Evolutionary conservation across 2,329 filamentous ascomycete genomes (phyloP).

Genomic region (Chaetothyriales sp.): DNA sequence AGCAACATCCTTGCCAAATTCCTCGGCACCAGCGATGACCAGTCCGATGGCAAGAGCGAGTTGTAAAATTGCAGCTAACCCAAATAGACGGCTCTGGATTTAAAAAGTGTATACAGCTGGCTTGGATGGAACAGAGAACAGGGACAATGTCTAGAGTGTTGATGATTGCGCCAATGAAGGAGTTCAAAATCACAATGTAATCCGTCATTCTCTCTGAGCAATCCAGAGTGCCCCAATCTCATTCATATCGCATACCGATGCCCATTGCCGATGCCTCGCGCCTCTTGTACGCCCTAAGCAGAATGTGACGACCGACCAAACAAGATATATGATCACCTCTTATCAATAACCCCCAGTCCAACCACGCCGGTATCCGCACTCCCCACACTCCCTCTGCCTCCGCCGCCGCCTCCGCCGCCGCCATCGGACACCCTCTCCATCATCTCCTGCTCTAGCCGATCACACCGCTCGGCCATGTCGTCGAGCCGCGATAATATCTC

Average conservation of each 20-base stretch:
- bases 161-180: neutral
- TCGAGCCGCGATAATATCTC: conserved; percentile 20
- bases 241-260: neutral
- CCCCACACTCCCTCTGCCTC: neutral
- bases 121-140: too few relatives aligned
- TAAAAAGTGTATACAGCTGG: neutral
- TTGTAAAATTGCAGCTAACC: conserved; percentile 37
- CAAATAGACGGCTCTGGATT: neutral
- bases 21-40: conserved; percentile 43
- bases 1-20: conserved; percentile 81
- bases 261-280: neutral
- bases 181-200: neutral
- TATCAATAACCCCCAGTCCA: neutral
- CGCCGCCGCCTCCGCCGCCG: too few relatives aligned
- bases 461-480: conserved; percentile 20
- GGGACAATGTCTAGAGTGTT: neutral
- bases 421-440: conserved; percentile 5
- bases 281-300: too few relatives aligned
- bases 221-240: neutral
- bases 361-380: neutral
- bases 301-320: neutral
- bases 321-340: neutral
- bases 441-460: conserved; percentile 19
- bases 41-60: conserved; percentile 51
- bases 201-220: neutral